phyloP scores from a whole-genome alignment of 495 filamentous ascomycete species.

The Coniosporium apollinis region DNA sequence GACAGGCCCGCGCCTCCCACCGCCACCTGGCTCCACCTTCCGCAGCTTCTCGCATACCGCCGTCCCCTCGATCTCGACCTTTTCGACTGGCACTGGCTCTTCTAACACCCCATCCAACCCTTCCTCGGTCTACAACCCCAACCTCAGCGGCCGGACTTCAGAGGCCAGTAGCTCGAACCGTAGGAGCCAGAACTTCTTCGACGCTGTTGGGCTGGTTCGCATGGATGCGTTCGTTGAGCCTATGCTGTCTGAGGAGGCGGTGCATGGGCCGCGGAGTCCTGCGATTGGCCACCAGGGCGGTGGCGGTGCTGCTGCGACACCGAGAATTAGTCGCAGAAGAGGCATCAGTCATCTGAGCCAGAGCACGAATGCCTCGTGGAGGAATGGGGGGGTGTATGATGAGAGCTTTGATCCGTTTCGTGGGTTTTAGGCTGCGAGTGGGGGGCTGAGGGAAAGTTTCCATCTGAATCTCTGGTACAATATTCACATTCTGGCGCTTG shows the following conservation, averaged over 20 bases:
- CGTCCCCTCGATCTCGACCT: conserved; percentile 19
- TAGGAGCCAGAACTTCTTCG: conserved; percentile 40
- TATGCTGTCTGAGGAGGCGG: not conserved
- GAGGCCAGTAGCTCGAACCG: not conserved
- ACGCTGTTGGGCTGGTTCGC: conserved; percentile 73
- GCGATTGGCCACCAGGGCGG: no score
- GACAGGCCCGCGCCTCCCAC: conserved; percentile 52
- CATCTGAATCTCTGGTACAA: no score
- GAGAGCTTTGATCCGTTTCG: no score
- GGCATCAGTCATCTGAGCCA: no score
- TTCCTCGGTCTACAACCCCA: conserved; percentile 8
- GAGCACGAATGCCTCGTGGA: no score
- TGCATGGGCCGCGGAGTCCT: no score
- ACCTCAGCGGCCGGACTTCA: conserved; percentile 5
- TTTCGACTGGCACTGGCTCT: conserved; percentile 13
- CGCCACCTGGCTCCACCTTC: conserved; percentile 39
- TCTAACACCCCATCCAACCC: conserved; percentile 11
- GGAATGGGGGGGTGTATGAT: no score
- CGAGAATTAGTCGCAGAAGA: no score
- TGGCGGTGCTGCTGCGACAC: no score
- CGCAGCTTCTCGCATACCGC: conserved; percentile 56
- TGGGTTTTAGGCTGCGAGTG: no score
- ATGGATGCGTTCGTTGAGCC: conserved; percentile 91
- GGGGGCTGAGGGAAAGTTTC: no score
- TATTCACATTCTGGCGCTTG: no score